A percentile compares a stretch with the other conserved stretches of the same genome.
Conservation (phyloP, 108 stramenopile species). For the Pseudonitzschia delicatissima region DNA sequence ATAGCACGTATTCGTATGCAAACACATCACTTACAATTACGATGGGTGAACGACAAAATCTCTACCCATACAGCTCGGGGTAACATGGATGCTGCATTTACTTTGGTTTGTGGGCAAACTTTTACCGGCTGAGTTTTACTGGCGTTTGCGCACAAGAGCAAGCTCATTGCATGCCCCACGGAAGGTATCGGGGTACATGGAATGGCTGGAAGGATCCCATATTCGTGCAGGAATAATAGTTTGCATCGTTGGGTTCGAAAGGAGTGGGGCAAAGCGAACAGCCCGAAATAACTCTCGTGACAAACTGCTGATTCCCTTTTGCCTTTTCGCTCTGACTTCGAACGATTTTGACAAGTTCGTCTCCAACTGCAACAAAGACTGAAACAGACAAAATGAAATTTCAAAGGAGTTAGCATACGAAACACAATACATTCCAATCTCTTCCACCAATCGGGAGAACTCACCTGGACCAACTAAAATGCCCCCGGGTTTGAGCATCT, state of each 20-base stretch:
- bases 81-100: constrained; percentile 69
- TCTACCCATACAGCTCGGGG: constrained; percentile 77
- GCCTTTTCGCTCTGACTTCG: constrained; percentile 31
- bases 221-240: constrained; percentile 63
- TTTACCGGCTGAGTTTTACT: constrained; percentile 40
- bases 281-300: constrained; percentile 62
- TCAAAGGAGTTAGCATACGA: neutral
- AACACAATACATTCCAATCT: neutral
- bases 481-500: constrained; percentile 75
- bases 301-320: constrained; percentile 43
- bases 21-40: constrained; percentile 50
- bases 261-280: constrained; percentile 72
- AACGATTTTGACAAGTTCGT: constrained; percentile 77
- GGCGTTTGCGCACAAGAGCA: constrained; percentile 75
- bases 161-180: constrained; percentile 45
- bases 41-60: constrained; percentile 77
- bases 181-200: constrained; percentile 59
- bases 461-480: constrained; percentile 83
- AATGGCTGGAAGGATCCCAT: constrained; percentile 67
- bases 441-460: neutral
- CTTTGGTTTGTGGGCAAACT: constrained; percentile 14
- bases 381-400: neutral
- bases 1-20: neutral
- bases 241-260: constrained; percentile 19
- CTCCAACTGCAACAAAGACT: constrained; percentile 55